These are phyloP conservation scores for Gnomoniopsis smithogilvyi DNA, from an alignment of 2,329 filamentous ascomycete genomes.

Conservation along the genomic window DNA sequence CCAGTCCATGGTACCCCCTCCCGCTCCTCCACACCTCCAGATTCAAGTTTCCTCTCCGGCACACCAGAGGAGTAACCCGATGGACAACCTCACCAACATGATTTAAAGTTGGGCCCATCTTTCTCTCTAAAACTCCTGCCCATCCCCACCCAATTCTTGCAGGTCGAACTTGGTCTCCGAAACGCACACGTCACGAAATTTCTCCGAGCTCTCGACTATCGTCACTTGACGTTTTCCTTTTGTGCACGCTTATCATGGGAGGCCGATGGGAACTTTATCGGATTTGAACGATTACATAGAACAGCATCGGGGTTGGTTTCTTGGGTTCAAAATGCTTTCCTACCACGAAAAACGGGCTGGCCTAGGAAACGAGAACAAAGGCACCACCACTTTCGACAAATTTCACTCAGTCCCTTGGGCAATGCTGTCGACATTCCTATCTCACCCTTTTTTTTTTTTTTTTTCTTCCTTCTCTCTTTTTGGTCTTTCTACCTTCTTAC, in stretches of 20 bases:
- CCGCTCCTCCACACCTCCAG: constrained; percentile 21
- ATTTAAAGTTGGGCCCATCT: constrained; percentile 35
- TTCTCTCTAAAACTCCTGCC: neutral
- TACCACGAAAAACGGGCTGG: neutral
- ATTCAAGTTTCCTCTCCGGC: constrained; percentile 25
- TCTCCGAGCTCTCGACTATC: neutral
- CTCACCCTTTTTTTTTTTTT: constrained; percentile 1
- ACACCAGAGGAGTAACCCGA: constrained; percentile 29
- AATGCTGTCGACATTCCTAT: neutral
- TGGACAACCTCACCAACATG: constrained; percentile 44
- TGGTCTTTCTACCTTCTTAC: neutral
- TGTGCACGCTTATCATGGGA: neutral
- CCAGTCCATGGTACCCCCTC: constrained; percentile 16
- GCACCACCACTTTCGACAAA: neutral
- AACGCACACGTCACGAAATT: neutral
- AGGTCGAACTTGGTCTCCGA: neutral
- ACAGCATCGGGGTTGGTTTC: neutral
- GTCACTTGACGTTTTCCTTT: neutral
- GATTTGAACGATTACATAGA: constrained; percentile 5
- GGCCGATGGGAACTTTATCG: neutral
- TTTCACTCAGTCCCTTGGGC: neutral
- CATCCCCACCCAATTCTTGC: neutral
- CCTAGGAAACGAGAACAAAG: neutral
- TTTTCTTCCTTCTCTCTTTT: constrained; percentile 9
- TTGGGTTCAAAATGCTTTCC: neutral